Conservation (phyloP, 2,329 filamentous ascomycete genomes). For the Exophiala spinifera region DNA sequence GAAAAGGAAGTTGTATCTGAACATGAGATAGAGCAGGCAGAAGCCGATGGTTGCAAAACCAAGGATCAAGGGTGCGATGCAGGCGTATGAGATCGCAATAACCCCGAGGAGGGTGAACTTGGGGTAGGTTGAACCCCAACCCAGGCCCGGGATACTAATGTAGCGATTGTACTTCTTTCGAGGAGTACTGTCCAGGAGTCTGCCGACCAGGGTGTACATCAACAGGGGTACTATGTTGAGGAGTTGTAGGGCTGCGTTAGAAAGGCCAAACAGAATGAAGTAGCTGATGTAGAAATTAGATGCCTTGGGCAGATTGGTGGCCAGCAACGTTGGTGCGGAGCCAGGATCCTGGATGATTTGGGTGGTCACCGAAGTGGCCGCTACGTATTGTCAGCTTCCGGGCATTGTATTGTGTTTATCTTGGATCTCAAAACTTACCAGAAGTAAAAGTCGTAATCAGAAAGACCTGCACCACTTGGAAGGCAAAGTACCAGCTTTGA, state of each 20-base stretch:
- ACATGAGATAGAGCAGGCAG: constrained; percentile 77
- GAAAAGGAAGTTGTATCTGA: constrained; percentile 86
- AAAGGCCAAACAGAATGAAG: constrained; percentile 83
- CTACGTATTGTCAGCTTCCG: constrained; percentile 46
- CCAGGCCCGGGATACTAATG: constrained; percentile 68
- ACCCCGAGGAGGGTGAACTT: constrained; percentile 82
- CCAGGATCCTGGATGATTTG: constrained; percentile 65
- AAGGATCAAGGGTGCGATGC: constrained; percentile 80
- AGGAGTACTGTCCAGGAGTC: constrained; percentile 55
- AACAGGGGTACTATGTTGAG: constrained; percentile 28
- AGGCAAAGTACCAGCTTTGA: constrained; percentile 79
- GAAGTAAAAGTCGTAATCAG: constrained; percentile 80
- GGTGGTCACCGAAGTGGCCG: constrained; percentile 65
- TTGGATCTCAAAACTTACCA: constrained; percentile 1
- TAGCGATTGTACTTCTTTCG: constrained; percentile 73
- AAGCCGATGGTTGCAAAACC: constrained; percentile 77
- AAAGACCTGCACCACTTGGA: constrained; percentile 79
- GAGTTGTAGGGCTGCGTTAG: constrained; percentile 55
- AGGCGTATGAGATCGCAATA: constrained; percentile 83
- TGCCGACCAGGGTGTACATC: constrained; percentile 24
- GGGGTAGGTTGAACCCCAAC: constrained; percentile 81
- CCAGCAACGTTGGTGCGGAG: constrained; percentile 63
- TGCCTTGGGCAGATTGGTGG: constrained; percentile 73
- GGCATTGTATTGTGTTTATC: not conserved
- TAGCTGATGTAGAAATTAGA: constrained; percentile 96